Conservation (phyloP, 495 filamentous ascomycete species). For the Neurospora africana region DNA sequence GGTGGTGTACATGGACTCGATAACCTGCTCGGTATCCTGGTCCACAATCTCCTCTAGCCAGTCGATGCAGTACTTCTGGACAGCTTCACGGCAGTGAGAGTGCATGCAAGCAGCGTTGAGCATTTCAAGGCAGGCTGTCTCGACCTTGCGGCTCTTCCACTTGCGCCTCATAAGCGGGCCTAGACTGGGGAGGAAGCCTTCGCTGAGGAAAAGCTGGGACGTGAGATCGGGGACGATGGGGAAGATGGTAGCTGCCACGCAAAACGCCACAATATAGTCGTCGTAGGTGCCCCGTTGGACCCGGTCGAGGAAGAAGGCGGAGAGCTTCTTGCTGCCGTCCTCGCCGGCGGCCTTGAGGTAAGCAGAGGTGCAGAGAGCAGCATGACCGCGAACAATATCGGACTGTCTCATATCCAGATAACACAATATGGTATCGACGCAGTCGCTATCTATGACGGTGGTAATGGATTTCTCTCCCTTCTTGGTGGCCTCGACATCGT, state of each 20-base stretch:
- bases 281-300: conserved; percentile 42
- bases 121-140: conserved; percentile 74
- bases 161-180: conserved; percentile 61
- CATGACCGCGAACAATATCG: conserved; percentile 57
- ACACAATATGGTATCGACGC: conserved; percentile 66
- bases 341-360: conserved; percentile 69
- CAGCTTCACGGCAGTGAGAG: conserved; percentile 61
- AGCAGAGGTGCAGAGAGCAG: conserved; percentile 63
- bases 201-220: conserved; percentile 67
- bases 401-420: conserved; percentile 69
- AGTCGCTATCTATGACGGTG: conserved; percentile 61
- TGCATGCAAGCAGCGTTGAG: conserved; percentile 85
- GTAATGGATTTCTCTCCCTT: conserved; percentile 40
- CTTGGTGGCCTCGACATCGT: conserved; percentile 29
- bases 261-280: conserved; percentile 67
- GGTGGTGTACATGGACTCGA: conserved; percentile 34
- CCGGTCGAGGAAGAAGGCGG: conserved; percentile 50
- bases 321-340: conserved; percentile 52
- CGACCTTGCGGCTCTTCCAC: conserved; percentile 65
- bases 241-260: conserved; percentile 76
- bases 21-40: conserved; percentile 50
- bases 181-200: conserved; percentile 65
- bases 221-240: conserved; percentile 65
- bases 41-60: conserved; percentile 76
- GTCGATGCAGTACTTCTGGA: conserved; percentile 65